Conservation (phyloP, 345 rosid species). For the Litchi chinensis region DNA sequence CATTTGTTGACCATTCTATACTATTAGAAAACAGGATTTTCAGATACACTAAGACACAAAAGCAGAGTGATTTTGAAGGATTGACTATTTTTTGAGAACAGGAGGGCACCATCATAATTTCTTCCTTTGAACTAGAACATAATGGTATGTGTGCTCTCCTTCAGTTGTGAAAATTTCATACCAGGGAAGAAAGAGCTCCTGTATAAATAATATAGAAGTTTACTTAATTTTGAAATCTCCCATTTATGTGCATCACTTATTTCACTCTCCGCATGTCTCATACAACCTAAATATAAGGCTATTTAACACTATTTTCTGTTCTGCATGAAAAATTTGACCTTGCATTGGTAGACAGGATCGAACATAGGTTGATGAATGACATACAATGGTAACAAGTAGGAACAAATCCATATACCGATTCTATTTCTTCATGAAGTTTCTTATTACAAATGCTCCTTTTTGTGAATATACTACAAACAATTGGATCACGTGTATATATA, state of each 20-base stretch:
- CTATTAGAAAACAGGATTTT: conserved; percentile 7
- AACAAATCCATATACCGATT: conserved; percentile 24
- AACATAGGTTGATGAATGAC: not conserved
- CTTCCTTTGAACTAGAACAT: not conserved
- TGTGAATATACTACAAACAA: conserved; percentile 32
- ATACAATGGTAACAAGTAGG: not conserved
- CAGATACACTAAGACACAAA: conserved; percentile 9
- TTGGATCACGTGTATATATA: conserved; percentile 14
- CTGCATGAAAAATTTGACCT: not conserved
- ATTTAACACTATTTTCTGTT: not conserved
- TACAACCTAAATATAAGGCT: not conserved
- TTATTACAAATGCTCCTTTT: conserved; percentile 31
- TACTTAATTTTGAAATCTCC: not conserved
- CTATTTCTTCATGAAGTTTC: conserved; percentile 25
- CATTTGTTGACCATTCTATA: conserved; percentile 19
- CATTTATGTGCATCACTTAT: not conserved
- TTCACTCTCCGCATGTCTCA: not conserved
- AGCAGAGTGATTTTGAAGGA: conserved; percentile 19
- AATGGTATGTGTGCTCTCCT: not conserved
- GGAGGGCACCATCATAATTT: conserved; percentile 19
- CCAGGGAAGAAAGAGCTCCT: not conserved
- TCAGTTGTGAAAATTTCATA: not conserved
- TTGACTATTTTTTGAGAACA: conserved; percentile 14
- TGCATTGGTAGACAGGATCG: not conserved
- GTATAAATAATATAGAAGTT: not conserved